Evolutionary conservation across 805 yeast species (phyloP), one percentile per base, ranked within the genome.

Genomic region (Lachancea fermentati): DNA sequence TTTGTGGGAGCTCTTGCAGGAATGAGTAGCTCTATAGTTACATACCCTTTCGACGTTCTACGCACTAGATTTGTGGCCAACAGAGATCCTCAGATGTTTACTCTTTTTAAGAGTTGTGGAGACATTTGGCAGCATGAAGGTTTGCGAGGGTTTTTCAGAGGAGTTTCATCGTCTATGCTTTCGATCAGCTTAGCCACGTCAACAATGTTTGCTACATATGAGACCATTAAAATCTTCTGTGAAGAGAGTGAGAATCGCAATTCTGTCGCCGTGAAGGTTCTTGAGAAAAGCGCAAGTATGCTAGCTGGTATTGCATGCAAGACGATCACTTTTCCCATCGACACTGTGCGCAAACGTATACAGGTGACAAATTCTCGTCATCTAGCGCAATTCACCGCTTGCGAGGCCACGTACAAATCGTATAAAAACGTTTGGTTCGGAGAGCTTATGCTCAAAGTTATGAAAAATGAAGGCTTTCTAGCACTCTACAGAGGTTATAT

Each of bases 41-140:
- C 97, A 2, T 93, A 93, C 57, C 98, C 98, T 1, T 79, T 86
- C 52, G 98, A 93, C 59, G 70, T 87, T n/a, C 62, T 93, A 32
- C 65, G 98, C 38, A 93, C 98, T 0, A 68, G 95, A 39, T 71
- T 88, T 36, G 95, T 87, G 1, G 91, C 89, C 3, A 79, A 79
- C 52, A 63, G 65, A 34, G 37, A 44, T 64, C 19, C 40, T 45
- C 2, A 58, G 46, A 29, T 47, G 5, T 32, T 42, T 4, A 43
- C 42, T 3, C 13, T 55, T 5, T 40, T 59, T 0, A 52, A 55
- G 2, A 58, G 71, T 0, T 41, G 71, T 0, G 22, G 34, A 1
- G 51, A 50, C 1, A 71, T 74, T 2, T 56, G 63, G 54, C 19
- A 5, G 2, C 43, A 53, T 0, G 76, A 72, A 34, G 80, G 81